Evolutionary conservation across 2,329 filamentous ascomycete species (phyloP).

Genomic region (Teratosphaeria pseudoeucalypti): DNA sequence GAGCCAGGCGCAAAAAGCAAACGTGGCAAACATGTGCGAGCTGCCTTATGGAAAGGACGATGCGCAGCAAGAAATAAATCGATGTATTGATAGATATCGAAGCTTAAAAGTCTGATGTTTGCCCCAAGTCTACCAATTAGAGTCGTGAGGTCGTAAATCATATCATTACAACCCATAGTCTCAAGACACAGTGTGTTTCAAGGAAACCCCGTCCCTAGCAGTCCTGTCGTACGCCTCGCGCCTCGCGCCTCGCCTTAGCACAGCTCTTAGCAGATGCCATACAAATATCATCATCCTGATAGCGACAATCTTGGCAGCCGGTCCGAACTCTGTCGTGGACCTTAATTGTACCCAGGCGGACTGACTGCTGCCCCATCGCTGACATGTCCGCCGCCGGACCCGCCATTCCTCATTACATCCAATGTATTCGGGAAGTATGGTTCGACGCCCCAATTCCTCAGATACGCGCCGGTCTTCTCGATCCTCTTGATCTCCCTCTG

Average conservation of each 20-base stretch:
- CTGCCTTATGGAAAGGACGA: not conserved
- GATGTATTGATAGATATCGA: not conserved
- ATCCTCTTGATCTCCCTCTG: slow-evolving; percentile 44
- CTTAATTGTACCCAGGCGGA: not conserved
- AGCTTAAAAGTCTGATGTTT: not conserved
- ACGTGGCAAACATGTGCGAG: not conserved
- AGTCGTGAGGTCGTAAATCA: not conserved
- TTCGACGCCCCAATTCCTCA: slow-evolving; percentile 43
- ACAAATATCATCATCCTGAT: not conserved
- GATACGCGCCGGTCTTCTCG: slow-evolving; percentile 44
- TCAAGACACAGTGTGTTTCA: not conserved
- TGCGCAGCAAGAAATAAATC: not conserved
- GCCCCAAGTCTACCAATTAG: not conserved
- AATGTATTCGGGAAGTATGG: slow-evolving; percentile 44
- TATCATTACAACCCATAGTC: not conserved
- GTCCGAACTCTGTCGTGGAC: not conserved
- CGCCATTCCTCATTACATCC: slow-evolving; percentile 36
- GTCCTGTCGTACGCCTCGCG: not conserved
- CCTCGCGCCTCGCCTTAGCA: not conserved
- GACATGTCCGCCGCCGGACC: not conserved
- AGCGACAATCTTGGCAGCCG: not conserved
- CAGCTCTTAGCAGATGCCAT: not conserved
- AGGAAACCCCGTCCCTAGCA: not conserved
- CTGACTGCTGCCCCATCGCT: not conserved
- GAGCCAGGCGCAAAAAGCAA: not conserved